Conservation (phyloP, 2,329 filamentous ascomycete genomes). For the Fusarium siculi region DNA sequence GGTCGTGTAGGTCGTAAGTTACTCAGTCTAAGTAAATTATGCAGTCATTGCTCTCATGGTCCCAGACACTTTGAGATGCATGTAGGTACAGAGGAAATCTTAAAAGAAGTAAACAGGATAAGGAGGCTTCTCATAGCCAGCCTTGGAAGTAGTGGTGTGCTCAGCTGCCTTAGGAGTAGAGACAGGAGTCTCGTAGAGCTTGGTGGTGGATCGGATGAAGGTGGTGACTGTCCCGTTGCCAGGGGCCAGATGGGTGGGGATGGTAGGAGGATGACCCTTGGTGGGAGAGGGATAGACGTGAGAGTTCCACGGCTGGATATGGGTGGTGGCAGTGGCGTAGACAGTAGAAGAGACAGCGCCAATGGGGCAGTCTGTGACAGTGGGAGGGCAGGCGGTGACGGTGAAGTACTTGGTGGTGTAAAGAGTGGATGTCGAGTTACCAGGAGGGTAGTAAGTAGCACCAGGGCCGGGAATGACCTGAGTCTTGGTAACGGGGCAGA, state of each 20-base stretch:
- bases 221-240: constrained; percentile 14
- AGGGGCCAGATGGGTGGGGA: background rate
- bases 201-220: constrained; percentile 11
- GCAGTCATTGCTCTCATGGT: constrained; percentile 9
- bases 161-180: background rate
- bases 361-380: constrained; percentile 17
- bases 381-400: constrained; percentile 16
- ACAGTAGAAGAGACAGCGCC: constrained; percentile 13
- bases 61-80: constrained; percentile 19
- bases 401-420: constrained; percentile 36
- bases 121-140: constrained; percentile 7
- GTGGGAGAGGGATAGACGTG: background rate
- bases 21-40: constrained; percentile 15
- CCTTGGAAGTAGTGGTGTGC: background rate
- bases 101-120: constrained; percentile 20
- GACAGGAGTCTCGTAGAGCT: constrained; percentile 18
- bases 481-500: constrained; percentile 33
- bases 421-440: constrained; percentile 25
- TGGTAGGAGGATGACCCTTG: background rate
- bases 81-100: constrained; percentile 2
- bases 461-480: constrained; percentile 10
- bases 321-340: constrained; percentile 28
- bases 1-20: constrained; percentile 15
- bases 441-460: background rate
- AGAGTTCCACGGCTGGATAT: constrained; percentile 12